A percentile compares a stretch with the other conserved stretches of the same genome.
Conservation (phyloP, 2,329 filamentous ascomycete genomes). For the Aspergillus novofumigatus region DNA sequence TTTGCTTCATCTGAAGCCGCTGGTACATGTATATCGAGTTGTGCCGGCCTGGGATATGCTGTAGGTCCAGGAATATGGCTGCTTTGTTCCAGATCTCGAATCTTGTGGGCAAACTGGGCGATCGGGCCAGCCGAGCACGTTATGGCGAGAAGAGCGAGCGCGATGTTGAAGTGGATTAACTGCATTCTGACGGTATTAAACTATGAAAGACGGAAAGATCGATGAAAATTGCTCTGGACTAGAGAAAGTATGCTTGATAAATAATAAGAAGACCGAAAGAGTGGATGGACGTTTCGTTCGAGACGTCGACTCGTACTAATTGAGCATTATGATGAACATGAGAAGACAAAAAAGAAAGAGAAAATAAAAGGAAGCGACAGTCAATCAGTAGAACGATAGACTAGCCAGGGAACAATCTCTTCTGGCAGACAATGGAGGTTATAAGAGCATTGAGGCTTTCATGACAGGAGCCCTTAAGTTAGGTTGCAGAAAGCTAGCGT, state of each 20-base stretch:
- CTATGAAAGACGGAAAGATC: neutral
- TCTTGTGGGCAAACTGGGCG: conserved; percentile 11
- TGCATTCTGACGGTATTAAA: conserved; percentile 3
- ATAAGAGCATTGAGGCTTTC: neutral
- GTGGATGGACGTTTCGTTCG: neutral
- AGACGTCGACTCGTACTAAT: neutral
- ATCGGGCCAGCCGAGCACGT: conserved; percentile 24
- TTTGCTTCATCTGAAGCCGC: neutral
- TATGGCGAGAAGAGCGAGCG: conserved; percentile 6
- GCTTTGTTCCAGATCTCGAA: neutral
- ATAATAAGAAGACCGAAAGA: neutral
- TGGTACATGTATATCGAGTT: neutral
- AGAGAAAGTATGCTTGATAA: neutral
- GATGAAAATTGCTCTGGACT: neutral
- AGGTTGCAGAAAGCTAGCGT: neutral
- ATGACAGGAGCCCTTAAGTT: neutral
- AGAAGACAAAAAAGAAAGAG: neutral
- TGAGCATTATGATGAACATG: neutral
- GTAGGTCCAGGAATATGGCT: neutral
- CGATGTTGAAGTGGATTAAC: neutral
- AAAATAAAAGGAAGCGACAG: neutral
- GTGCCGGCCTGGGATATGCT: neutral
- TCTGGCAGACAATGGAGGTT: neutral
- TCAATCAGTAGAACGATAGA: neutral
- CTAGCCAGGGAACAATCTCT: neutral